These are phyloP conservation scores for Hypericum perforatum DNA, from an alignment of 345 rosid genomes.

Conservation along the genomic window DNA sequence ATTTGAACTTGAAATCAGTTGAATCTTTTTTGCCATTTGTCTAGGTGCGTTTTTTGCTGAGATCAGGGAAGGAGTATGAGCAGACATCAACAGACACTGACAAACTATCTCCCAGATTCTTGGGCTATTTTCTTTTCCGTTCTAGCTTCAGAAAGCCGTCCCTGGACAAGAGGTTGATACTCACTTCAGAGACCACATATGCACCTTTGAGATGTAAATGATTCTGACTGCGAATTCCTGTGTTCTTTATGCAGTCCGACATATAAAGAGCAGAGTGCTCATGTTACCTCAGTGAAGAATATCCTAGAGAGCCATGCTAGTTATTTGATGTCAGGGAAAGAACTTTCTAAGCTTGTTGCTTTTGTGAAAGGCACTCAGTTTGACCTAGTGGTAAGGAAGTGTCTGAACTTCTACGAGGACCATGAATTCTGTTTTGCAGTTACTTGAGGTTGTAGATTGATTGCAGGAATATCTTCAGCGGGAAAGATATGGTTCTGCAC, in stretches of 20 bases:
- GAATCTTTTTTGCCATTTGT: constrained; percentile 6
- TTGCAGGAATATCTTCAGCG: constrained; percentile 91
- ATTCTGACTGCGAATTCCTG: constrained; percentile 7
- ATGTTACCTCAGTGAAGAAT: constrained; percentile 77
- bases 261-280: constrained; percentile 82
- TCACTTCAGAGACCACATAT: constrained; percentile 6
- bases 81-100: constrained; percentile 68
- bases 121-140: constrained; percentile 77
- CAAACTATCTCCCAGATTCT: constrained; percentile 65
- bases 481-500: constrained; percentile 78
- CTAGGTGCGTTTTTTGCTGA: constrained; percentile 90
- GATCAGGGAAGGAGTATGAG: constrained; percentile 93
- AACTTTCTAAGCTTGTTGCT: constrained; percentile 95
- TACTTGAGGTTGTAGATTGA: constrained; percentile 7
- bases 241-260: constrained; percentile 42
- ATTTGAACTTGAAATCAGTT: constrained; percentile 5
- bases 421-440: constrained; percentile 8
- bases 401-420: constrained; percentile 1
- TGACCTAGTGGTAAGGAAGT: constrained; percentile 78
- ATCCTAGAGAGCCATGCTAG: constrained; percentile 93
- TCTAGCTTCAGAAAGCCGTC: constrained; percentile 68
- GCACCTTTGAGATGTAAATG: constrained; percentile 1
- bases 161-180: constrained; percentile 55
- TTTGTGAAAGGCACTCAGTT: constrained; percentile 99
- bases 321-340: constrained; percentile 93